Conservation (phyloP, 495 filamentous ascomycete genomes). For the Lophiotrema nucula region DNA sequence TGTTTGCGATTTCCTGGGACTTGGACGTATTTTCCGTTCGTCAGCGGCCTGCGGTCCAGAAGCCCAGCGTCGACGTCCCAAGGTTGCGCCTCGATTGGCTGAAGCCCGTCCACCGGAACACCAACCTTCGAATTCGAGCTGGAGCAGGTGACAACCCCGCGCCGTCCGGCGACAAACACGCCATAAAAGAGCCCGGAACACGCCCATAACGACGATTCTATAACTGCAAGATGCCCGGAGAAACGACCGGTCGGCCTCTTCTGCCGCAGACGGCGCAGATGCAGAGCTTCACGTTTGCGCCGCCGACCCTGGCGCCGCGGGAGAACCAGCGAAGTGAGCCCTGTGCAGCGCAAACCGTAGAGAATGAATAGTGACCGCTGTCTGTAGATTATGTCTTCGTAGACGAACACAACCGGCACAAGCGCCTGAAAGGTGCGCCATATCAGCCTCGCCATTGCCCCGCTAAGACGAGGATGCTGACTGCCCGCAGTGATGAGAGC, state of each 20-base stretch:
- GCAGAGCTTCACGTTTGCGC: constrained; percentile 61
- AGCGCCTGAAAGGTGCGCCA: constrained; percentile 83
- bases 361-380: constrained; percentile 1
- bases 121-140: constrained; percentile 13
- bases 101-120: constrained; percentile 9
- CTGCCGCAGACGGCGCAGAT: constrained; percentile 58
- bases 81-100: constrained; percentile 17
- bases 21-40: constrained; percentile 2
- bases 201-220: neutral
- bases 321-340: constrained; percentile 67
- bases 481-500: constrained; percentile 83
- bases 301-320: constrained; percentile 54
- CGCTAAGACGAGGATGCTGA: constrained; percentile 12
- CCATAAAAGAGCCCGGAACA: neutral
- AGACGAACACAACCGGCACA: constrained; percentile 98
- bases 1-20: neutral
- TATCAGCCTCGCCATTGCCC: neutral
- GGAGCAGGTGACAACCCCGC: constrained; percentile 23
- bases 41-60: constrained; percentile 18
- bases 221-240: constrained; percentile 51
- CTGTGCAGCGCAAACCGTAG: neutral
- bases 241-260: constrained; percentile 53
- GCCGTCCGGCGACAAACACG: constrained; percentile 7
- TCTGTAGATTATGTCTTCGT: constrained; percentile 94
- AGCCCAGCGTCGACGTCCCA: constrained; percentile 5